Conservation (phyloP, 139 green algal genomes). For the Chlamydomonas eustigma region DNA sequence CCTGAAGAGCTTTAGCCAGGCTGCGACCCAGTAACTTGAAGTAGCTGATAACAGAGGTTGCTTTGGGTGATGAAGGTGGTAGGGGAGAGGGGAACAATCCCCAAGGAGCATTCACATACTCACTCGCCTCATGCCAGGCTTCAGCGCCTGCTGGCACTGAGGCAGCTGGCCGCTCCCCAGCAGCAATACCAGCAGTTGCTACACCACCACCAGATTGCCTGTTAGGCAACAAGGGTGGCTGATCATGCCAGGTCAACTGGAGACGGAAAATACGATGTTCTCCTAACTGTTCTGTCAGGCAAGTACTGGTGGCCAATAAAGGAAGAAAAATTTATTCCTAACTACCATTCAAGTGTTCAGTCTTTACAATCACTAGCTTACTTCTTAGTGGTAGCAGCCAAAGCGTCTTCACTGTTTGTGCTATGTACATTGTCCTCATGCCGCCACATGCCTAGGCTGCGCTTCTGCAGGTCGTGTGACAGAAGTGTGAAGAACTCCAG, state of each 20-base stretch:
- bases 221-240: too few species aligned
- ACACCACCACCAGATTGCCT: too few species aligned
- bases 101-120: slow-evolving; percentile 70
- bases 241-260: too few species aligned
- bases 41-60: slow-evolving; percentile 33
- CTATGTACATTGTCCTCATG: slow-evolving; percentile 41
- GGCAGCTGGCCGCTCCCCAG: not conserved
- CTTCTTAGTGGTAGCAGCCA: too few species aligned
- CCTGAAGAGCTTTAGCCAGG: slow-evolving; percentile 90
- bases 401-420: too few species aligned
- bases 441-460: slow-evolving; percentile 81
- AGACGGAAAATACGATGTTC: too few species aligned
- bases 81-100: slow-evolving; percentile 87
- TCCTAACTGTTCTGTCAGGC: too few species aligned
- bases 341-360: too few species aligned
- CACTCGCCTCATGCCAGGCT: slow-evolving; percentile 11
- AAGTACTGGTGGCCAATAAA: too few species aligned
- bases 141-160: not conserved
- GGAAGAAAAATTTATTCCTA: too few species aligned
- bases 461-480: slow-evolving; percentile 82
- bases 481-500: slow-evolving; percentile 98
- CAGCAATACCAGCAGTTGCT: slow-evolving; percentile 15
- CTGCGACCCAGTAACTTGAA: slow-evolving; percentile 86
- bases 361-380: too few species aligned
- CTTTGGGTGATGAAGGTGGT: slow-evolving; percentile 11